Base-by-base conservation (phyloP, 106 monocot genomes). In the Allium fistulosum region DNA sequence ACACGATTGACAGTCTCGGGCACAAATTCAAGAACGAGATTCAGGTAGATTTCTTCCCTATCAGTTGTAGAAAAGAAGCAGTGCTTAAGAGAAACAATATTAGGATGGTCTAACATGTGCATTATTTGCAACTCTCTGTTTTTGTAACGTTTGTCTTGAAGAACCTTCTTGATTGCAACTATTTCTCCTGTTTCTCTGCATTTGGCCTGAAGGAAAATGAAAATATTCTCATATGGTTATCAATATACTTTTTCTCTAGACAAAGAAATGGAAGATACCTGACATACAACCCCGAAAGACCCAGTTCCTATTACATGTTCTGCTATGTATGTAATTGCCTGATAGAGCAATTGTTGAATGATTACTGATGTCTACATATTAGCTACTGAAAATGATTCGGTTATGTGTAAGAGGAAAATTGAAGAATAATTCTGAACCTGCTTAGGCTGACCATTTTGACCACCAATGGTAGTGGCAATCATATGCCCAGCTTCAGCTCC, bases 81-180 rank as follows among this genome's bases (percentile, higher is more conserved):
- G 57, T 81, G 81, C 69, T 73, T 81, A 8, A 81, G 77, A 59
- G 69, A 72, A 65, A 81, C 77, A 46, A 81, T 65, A 59, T 81
- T 81, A 45, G 81, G 81, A 77, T 81, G 81, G 37, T 81, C 81
- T 37, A 81, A 59, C 81, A 81, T 77, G 55, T 77, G 73, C 81
- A 81, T 81, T 45, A 81, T 81, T 59, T 81, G 77, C 57, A 81
- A 65, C 48, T 81, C 81, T 51, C 81, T 72, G 77, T 81, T 81
- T 63, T 81, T 81, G 59, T 81, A 81, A 52, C 81, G 76, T 48
- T 77, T 81, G 62, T 81, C 81, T 48, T 81, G 81, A 77, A 81
- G 77, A 68, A 81, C 81, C 64, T 81, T 81, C 58, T 81, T 81
- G 11, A 81, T 81, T 17, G 81, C 81, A 49, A 81, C 65, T 48